Conservation (phyloP, 2,329 filamentous ascomycete species). For the Claviceps monticola region DNA sequence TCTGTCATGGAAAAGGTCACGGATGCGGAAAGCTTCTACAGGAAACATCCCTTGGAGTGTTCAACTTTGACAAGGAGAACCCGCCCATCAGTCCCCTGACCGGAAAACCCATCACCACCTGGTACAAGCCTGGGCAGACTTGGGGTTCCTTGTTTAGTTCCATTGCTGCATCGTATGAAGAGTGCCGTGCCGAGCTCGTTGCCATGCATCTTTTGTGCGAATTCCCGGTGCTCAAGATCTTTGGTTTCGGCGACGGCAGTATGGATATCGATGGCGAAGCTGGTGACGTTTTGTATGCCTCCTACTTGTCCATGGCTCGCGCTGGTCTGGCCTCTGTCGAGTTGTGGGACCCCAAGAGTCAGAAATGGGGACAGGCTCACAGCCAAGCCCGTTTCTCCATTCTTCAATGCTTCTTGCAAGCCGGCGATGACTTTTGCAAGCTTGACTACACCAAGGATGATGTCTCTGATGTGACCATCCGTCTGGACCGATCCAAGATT, state of each 20-base stretch:
- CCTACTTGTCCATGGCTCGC: constrained; percentile 87
- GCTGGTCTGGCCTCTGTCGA: constrained; percentile 82
- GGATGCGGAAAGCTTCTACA: constrained; percentile 89
- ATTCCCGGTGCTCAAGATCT: constrained; percentile 77
- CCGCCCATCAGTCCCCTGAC: constrained; percentile 72
- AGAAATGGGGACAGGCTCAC: constrained; percentile 87
- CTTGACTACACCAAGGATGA: constrained; percentile 61
- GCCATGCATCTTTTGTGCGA: constrained; percentile 87
- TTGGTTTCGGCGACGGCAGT: constrained; percentile 73
- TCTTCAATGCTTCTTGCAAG: constrained; percentile 69
- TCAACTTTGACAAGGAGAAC: constrained; percentile 76
- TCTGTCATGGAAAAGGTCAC: constrained; percentile 39
- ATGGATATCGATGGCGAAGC: constrained; percentile 61
- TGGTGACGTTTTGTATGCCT: constrained; percentile 74
- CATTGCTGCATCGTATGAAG: constrained; percentile 79
- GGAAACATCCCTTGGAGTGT: constrained; percentile 68
- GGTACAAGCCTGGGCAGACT: constrained; percentile 91
- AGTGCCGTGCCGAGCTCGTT: constrained; percentile 87
- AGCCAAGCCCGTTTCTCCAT: constrained; percentile 89
- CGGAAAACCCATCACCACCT: constrained; percentile 60
- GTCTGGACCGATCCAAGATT: constrained; percentile 76
- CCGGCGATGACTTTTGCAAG: constrained; percentile 75
- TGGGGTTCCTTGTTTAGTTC: constrained; percentile 89
- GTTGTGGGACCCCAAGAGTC: constrained; percentile 83
- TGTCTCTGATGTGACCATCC: constrained; percentile 68